Conservation (phyloP, 2,329 filamentous ascomycete genomes). For the Cercospora janseana region DNA sequence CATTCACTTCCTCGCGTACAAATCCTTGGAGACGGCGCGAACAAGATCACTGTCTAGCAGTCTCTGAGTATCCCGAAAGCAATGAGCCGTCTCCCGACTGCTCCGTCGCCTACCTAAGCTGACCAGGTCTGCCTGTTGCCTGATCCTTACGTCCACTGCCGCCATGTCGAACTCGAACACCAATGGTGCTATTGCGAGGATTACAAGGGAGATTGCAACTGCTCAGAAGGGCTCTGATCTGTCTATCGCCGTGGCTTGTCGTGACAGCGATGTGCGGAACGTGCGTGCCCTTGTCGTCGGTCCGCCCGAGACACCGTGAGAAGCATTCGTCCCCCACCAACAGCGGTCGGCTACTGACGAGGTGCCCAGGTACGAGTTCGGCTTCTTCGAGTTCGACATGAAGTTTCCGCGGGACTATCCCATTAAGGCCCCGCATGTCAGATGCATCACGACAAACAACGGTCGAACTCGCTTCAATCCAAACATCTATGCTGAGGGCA, state of each 20-base stretch:
- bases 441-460: conserved; percentile 79
- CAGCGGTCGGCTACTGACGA: conserved; percentile 1
- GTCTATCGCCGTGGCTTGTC: conserved; percentile 82
- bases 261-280: conserved; percentile 83
- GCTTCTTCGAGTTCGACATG: conserved; percentile 79
- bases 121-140: not conserved
- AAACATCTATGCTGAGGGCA: conserved; percentile 89
- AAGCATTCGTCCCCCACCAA: conserved; percentile 38
- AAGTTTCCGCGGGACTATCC: conserved; percentile 71
- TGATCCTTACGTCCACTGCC: not conserved
- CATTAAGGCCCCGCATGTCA: conserved; percentile 58
- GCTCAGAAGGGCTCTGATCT: conserved; percentile 81
- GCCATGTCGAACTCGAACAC: conserved; percentile 33
- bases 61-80: too few species aligned
- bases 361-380: conserved; percentile 70
- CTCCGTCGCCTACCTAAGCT: not conserved
- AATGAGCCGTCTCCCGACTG: not conserved
- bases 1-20: too few species aligned
- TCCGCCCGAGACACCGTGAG: conserved; percentile 69
- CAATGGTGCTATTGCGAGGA: conserved; percentile 32
- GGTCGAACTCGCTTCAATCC: conserved; percentile 90
- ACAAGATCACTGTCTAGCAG: too few species aligned
- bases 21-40: too few species aligned
- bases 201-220: conserved; percentile 72
- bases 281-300: conserved; percentile 87